Percentiles rank a stretch among this genome's conserved stretches.
Evolutionary conservation across 2,329 filamentous ascomycete species (phyloP).

Genomic region (Sporothrix humicola): DNA sequence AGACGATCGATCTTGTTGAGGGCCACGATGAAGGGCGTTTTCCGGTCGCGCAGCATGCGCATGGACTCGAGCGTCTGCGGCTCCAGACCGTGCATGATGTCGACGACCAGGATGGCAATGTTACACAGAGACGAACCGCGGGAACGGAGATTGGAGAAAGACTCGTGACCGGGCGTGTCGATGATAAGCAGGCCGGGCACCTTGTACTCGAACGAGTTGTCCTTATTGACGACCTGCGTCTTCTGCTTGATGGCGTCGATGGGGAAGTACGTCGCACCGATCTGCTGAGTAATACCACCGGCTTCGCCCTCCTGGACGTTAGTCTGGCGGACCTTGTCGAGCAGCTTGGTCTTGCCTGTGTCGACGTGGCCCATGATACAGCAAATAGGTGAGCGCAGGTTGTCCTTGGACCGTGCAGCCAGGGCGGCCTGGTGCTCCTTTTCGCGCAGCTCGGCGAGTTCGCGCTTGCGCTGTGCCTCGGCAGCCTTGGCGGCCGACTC

Average conservation of each 20-base stretch:
- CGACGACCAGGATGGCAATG: constrained; percentile 97
- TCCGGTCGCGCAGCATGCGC: constrained; percentile 87
- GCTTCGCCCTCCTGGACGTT: constrained; percentile 99
- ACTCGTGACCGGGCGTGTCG: constrained; percentile 99
- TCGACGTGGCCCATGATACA: constrained; percentile 99
- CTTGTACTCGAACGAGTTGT: constrained; percentile 93
- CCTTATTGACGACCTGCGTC: constrained; percentile 89
- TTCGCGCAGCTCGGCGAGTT: constrained; percentile 85
- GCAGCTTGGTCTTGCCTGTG: constrained; percentile 98
- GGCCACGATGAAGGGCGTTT: constrained; percentile 97
- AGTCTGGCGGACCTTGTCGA: constrained; percentile 97
- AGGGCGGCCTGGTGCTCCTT: constrained; percentile 90
- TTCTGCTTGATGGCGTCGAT: constrained; percentile 91
- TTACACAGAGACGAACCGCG: constrained; percentile 98
- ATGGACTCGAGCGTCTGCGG: constrained; percentile 97
- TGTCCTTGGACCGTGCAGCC: constrained; percentile 88
- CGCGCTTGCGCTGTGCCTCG: constrained; percentile 79
- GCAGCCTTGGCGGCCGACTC: constrained; percentile 74
- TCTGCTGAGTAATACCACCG: constrained; percentile 99
- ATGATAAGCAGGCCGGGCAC: constrained; percentile 96
- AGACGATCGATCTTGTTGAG: constrained; percentile 99
- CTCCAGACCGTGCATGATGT: constrained; percentile 99
- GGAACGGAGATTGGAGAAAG: constrained; percentile 96
- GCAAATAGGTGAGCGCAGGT: constrained; percentile 96
- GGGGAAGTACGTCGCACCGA: constrained; percentile 99